Base-by-base conservation (phyloP, 78 protist genomes). In the Cavenderia fasciculata region DNA sequence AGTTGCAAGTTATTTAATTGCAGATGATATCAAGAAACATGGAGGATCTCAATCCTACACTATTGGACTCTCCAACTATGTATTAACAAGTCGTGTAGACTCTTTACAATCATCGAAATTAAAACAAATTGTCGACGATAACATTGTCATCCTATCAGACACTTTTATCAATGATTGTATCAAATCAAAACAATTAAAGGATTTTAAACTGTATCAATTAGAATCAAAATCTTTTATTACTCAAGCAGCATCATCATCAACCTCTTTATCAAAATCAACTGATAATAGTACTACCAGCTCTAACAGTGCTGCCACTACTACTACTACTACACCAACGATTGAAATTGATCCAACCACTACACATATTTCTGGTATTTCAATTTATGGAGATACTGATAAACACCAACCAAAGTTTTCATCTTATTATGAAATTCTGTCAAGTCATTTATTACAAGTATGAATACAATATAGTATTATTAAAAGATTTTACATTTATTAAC, bases 371-470 rank as follows among this genome's bases (percentile, higher is more conserved):
- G 72, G 72, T 4, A 63, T 63, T 2, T 38, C 8, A 4, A 63
- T 63, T n/a, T 63, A 63, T 63, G 21, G 38, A n/a, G 54, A 21
- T 19, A 63, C 33, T 4, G 72, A 63, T 40, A 63, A 63, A 63
- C n/a, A n/a, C n/a, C 72, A 63, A 63, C 72, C 72, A 38, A 19
- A 21, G 2, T 63, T 40, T 40, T 27, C 72, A 33, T n/a, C 3
- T 14, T n/a, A 63, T 4, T 40, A n/a, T 38, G n/a, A 63, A 38
- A 63, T 63, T 21, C 43, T 40, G 4, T n/a, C 47, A 40, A 21
- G 54, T 38, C 72, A 63, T 21, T 34, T 63, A 4, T 36, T 63
- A 34, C 72, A 63, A n/a, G 72, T 63, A 63, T 63, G 12, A n/a
- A 38, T 12, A 36, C 8, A 11, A 40, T n/a, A 63, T 63, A 33